Base-by-base conservation (phyloP, 768 basidiomycete genomes). In the Psilocybe tampanensis region DNA sequence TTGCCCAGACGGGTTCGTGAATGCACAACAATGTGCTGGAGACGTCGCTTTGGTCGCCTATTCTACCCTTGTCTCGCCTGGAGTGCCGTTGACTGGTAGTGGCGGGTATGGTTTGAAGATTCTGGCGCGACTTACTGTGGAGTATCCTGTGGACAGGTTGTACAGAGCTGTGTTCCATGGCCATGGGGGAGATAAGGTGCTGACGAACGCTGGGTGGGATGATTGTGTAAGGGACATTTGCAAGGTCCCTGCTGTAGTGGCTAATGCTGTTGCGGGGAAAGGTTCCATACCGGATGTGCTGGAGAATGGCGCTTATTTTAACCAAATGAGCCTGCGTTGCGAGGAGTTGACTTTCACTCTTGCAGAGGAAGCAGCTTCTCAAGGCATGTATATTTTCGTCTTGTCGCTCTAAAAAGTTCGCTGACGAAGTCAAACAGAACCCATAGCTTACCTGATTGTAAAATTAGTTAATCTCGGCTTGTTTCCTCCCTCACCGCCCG, bases 201-300 rank as follows among this genome's bases (percentile, higher is more conserved):
- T 70, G 55, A 68, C 67, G 39, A 72, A 68, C 29, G 63, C 81
- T 19, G 64, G 66, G 44, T 97, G 95, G 95, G 89, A 92, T 61
- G 89, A 94, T 61, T 85, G 80, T 60, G 82, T 95, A 21, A 83
- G 82, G 29, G 80, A 83, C 56, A 52, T 87, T 2, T 76, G 86
- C 48, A 77, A 83, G 15, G 71, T 95, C 8, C 94, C 95, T 32
- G 76, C 77, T n/a, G 93, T 86, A 70, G 84, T 90, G 8, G 87
- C 90, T 21, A 97, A 98, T 72, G 80, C 82, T 2, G 68, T 86
- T 32, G 81, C 76, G 24, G 76, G 73, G 19, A 66, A 64, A 24
- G 42, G 47, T 19, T 23, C 32, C 8, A 65, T 81, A 1, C 88
- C 88, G 1, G 57, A 64, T 17, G 66, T 60, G 17, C 71, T 97